Evolutionary conservation across 2,329 filamentous ascomycete genomes (phyloP).

Genomic region (Aspergillus bombycis): DNA sequence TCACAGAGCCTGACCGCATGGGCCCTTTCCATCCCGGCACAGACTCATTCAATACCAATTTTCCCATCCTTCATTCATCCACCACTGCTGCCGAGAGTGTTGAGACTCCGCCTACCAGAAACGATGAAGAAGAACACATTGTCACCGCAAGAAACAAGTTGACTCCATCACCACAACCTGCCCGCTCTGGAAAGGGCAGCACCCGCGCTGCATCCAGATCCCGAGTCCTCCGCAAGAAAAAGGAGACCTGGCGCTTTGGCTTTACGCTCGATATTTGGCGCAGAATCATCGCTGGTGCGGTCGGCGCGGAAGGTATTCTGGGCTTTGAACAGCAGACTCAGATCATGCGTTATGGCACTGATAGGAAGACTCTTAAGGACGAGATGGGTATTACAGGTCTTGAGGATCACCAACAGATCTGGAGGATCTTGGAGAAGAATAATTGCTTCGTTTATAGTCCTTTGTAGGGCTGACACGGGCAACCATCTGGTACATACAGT

Average conservation of each 20-base stretch:
- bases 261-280: slow-evolving; percentile 34
- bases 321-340: slow-evolving; percentile 31
- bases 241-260: slow-evolving; percentile 26
- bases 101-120: neutral
- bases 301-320: slow-evolving; percentile 29
- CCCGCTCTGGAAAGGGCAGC: slow-evolving; percentile 11
- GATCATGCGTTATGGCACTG: slow-evolving; percentile 36
- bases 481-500: neutral
- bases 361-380: slow-evolving; percentile 33
- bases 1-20: neutral
- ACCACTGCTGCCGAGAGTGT: neutral
- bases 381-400: slow-evolving; percentile 34
- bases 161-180: neutral
- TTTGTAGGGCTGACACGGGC: slow-evolving; percentile 1
- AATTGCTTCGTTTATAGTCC: slow-evolving; percentile 36
- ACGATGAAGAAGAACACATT: neutral
- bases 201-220: neutral
- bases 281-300: slow-evolving; percentile 33
- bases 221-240: slow-evolving; percentile 14
- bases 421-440: slow-evolving; percentile 39
- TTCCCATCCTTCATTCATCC: slow-evolving; percentile 23
- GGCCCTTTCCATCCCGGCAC: slow-evolving; percentile 21
- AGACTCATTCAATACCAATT: slow-evolving; percentile 23
- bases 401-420: slow-evolving; percentile 36
- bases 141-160: neutral